Evolutionary conservation across 2,329 filamentous ascomycete genomes (phyloP), one percentile per base, ranked within the genome.

Genomic region (Thielaviopsis ethacetica): DNA sequence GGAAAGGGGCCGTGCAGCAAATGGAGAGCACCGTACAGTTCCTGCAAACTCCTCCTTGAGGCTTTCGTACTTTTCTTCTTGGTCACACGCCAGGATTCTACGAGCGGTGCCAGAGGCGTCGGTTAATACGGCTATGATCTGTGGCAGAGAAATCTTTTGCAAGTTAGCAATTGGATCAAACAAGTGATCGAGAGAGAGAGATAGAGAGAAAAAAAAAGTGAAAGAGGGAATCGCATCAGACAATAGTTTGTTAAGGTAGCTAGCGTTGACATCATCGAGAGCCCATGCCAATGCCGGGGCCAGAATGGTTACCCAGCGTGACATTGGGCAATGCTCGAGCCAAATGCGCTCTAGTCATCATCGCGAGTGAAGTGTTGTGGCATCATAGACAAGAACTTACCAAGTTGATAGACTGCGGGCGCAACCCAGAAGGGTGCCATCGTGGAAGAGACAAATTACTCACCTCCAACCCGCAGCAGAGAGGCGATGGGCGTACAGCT

Each of bases 291-390:
- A 69, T 68, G 67, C 75, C 73, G 74, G 75, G 73, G 77, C 85
- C 88, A 91, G 80, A 85, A 95, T 83, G 86, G 85, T 77, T 73
- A 75, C 73, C 76, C 76, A 76, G 76, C 73, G 72, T 67, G 72
- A 70, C 75, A 73, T 75, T 77, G 75, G 73, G 76, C 83, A 82
- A 90, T 95, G 80, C 91, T 97, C 91, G 89, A 97, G 91, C 91
- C 91, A 97, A 97, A 97, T 97, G 91, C 91, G 91, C 91, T 97
- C 91, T 91, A 89, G 91, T 97, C 91, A 97, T 97, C 91, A 94
- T 90, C 70, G 63, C 72, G 66, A 15, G 58, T 56, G 57, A 27
- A 53, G 59, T 52, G 54, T 54, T 60, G 34, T 58, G 30, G 10
- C 30, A 62, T 60, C 47, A 54, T 62, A 52, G 56, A 26, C 26